Evolutionary conservation across 495 filamentous ascomycete species (phyloP).

Genomic region (Chaetomium tenue): DNA sequence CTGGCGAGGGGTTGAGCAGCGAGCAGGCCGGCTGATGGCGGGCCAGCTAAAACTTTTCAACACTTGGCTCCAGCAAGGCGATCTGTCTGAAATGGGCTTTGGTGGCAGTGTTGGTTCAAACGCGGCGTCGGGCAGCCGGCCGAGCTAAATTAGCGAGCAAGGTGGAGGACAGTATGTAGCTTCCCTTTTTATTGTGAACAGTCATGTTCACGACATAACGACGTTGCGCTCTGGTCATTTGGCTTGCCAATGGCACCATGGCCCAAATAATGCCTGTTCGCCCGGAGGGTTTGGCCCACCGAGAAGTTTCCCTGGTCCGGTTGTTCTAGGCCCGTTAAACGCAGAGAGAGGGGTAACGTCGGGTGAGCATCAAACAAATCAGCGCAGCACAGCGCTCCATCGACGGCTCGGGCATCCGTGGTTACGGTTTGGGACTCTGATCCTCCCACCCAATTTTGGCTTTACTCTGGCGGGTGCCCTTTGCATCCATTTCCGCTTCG

Average conservation of each 20-base stretch:
- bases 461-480: not conserved
- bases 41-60: constrained; percentile 17
- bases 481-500: not conserved
- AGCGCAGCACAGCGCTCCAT: constrained; percentile 22
- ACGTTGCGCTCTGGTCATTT: constrained; percentile 6
- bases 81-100: not conserved
- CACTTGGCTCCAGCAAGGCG: constrained; percentile 24
- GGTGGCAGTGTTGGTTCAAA: not conserved
- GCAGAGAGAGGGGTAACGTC: constrained; percentile 24
- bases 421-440: not conserved
- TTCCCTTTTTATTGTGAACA: not conserved
- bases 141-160: not conserved
- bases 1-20: constrained; percentile 8
- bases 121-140: not conserved
- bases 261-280: not conserved
- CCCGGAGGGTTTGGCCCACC: not conserved
- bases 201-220: constrained; percentile 1
- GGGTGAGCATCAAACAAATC: constrained; percentile 29
- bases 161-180: not conserved
- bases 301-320: not conserved
- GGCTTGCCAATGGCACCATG: constrained; percentile 16
- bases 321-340: constrained; percentile 23
- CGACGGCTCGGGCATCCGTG: constrained; percentile 2
- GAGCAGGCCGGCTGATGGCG: not conserved
- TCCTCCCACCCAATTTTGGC: not conserved